Evolutionary conservation across 192 early-diverging fungal genomes (phyloP).

Genomic region (Backusella morwellensis): DNA sequence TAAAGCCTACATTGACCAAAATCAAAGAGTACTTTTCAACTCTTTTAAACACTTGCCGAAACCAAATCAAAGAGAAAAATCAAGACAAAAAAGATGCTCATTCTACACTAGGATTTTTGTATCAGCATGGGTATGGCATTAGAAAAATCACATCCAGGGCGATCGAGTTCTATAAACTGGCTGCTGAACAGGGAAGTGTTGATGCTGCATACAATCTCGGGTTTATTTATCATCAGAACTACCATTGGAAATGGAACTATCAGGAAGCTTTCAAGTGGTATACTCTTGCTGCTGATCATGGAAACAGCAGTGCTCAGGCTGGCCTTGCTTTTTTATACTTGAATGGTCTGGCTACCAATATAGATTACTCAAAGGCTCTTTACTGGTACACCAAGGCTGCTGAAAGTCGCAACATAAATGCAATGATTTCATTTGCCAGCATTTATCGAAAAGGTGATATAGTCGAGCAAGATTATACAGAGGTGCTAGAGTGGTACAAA

Average conservation of each 20-base stretch:
- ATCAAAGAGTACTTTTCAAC: background rate
- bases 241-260: background rate
- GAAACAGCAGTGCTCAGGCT: background rate
- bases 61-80: too few species aligned
- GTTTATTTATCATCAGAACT: background rate
- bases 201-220: background rate
- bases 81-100: background rate
- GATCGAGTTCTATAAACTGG: background rate
- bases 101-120: background rate
- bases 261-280: background rate
- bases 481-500: too few species aligned
- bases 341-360: background rate
- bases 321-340: background rate
- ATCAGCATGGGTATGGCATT: background rate
- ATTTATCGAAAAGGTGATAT: too few species aligned
- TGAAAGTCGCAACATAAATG: too few species aligned
- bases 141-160: background rate
- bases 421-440: too few species aligned
- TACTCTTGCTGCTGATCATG: background rate
- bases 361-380: too few species aligned
- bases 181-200: background rate
- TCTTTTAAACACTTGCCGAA: too few species aligned
- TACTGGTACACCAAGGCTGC: too few species aligned
- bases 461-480: too few species aligned
- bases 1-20: background rate